Percentiles rank a stretch among this genome's conserved stretches.
Evolutionary conservation across 257 asterid species (phyloP).

Genomic region (Nicotiana attenuata): DNA sequence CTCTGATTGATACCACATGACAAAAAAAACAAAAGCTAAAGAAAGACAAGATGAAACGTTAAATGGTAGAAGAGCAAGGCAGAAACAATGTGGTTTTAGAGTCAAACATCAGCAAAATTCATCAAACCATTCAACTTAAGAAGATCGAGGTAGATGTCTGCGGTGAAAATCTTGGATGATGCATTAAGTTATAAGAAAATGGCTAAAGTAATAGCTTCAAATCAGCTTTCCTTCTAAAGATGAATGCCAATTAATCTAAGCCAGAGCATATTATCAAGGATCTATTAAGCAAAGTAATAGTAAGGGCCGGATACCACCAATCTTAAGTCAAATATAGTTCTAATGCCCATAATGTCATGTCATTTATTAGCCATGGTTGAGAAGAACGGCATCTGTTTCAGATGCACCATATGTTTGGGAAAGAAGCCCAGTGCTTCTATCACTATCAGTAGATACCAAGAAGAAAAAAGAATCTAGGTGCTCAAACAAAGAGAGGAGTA

Average conservation of each 20-base stretch:
- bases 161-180: not conserved
- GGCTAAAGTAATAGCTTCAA: not conserved
- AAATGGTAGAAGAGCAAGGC: constrained; percentile 5
- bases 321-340: too few species aligned
- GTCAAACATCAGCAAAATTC: not conserved
- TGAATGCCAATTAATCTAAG: too few species aligned
- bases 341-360: too few species aligned
- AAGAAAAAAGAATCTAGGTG: not conserved
- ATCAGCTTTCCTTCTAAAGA: not conserved
- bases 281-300: too few species aligned
- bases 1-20: not conserved
- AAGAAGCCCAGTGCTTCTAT: not conserved
- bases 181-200: not conserved
- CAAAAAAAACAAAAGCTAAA: constrained; percentile 10
- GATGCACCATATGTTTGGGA: too few species aligned
- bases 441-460: not conserved
- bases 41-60: not conserved
- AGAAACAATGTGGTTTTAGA: not conserved
- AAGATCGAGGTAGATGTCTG: not conserved
- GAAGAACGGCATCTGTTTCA: too few species aligned
- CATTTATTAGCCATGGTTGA: too few species aligned
- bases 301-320: too few species aligned
- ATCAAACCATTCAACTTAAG: not conserved
- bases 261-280: too few species aligned
- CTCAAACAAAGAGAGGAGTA: not conserved